These are phyloP conservation scores for Stereocaulon alpinum DNA, from an alignment of 495 filamentous ascomycete genomes.

Conservation along the genomic window DNA sequence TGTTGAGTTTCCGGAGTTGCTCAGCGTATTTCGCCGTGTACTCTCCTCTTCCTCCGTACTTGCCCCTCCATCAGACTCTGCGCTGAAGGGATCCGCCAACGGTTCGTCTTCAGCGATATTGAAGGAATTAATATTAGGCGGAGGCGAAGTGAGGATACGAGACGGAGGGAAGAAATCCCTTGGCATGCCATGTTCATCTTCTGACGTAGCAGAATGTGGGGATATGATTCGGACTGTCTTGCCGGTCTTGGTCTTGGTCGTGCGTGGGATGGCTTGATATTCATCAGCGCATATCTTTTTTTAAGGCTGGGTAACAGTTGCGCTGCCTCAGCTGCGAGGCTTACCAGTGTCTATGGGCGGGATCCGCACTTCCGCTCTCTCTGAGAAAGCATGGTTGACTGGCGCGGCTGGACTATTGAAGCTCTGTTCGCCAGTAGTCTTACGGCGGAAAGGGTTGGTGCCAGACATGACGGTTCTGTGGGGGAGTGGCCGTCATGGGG, in stretches of 20 bases:
- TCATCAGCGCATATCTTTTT: not conserved
- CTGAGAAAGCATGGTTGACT: constrained; percentile 6
- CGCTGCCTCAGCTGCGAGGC: not conserved
- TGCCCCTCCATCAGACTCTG: constrained; percentile 14
- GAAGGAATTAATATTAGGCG: constrained; percentile 6
- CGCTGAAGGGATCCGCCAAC: constrained; percentile 17
- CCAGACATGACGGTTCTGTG: constrained; percentile 37
- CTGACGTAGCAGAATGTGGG: constrained; percentile 20
- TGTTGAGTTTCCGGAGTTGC: constrained; percentile 3
- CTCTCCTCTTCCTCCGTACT: constrained; percentile 14
- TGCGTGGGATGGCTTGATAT: constrained; percentile 49
- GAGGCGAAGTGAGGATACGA: not conserved
- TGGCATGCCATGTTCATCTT: constrained; percentile 9
- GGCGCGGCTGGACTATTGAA: not conserved
- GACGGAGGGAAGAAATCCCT: constrained; percentile 9
- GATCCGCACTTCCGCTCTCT: constrained; percentile 16
- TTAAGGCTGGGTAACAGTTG: not conserved
- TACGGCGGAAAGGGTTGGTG: constrained; percentile 48
- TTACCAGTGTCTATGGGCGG: constrained; percentile 22
- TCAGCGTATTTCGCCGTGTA: constrained; percentile 11
- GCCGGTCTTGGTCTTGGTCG: constrained; percentile 64
- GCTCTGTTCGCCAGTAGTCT: constrained; percentile 6
- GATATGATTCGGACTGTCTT: constrained; percentile 78
- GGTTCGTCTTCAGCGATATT: constrained; percentile 6
- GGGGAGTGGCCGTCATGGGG: constrained; percentile 18